Evolutionary conservation across 2,329 filamentous ascomycete genomes (phyloP), one percentile per base, ranked within the genome.

Genomic region (Lasiodiplodia hormozganensis): DNA sequence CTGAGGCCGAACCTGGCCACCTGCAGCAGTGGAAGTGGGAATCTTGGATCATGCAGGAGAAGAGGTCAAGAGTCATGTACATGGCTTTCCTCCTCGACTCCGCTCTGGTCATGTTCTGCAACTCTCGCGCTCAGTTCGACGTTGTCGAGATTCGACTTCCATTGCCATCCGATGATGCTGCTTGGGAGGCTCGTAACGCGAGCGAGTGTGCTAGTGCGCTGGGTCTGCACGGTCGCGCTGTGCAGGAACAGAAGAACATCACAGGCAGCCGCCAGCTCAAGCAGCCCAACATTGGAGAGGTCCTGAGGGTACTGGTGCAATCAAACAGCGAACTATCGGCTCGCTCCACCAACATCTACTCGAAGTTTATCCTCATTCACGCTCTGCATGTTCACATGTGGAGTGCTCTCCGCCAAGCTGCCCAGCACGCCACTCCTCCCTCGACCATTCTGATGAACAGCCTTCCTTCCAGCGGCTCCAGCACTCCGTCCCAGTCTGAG

Each of bases 291-390:
- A 82, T 92, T 78, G 83, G 87, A 70, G 82, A 87, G 69, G 88
- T 87, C 1, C 80, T 93, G 67, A 85, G 85, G 65, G 85, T 88
- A 1, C 80, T 93, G 52, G 82, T 92, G 67, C 85, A 90, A 70
- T 80, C 82, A 6, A 85, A 83, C 11, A 85, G 86, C 70, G 84
- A 87, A 58, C 87, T 92, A 66, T 86, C 88, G 68, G 86, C 87
- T 3, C 86, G 88, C 54, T 86, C 86, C 25, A 93, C 90, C 1
- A 93, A 93, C 72, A 81, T 90, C 2, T 91, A 89, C 73, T 89
- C 89, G 43, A 93, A 93, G 74, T 93, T 93, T 73, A 86, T 93
- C 67, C 78, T 93, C 57, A 87, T 93, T 8, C 91, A 93, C 73
- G 88, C 87, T 14, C 81, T 94, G 65, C 84, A 92, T 67, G 83